Base-by-base conservation (phyloP, 179 eudicot species). In the Beta corolliflora region DNA sequence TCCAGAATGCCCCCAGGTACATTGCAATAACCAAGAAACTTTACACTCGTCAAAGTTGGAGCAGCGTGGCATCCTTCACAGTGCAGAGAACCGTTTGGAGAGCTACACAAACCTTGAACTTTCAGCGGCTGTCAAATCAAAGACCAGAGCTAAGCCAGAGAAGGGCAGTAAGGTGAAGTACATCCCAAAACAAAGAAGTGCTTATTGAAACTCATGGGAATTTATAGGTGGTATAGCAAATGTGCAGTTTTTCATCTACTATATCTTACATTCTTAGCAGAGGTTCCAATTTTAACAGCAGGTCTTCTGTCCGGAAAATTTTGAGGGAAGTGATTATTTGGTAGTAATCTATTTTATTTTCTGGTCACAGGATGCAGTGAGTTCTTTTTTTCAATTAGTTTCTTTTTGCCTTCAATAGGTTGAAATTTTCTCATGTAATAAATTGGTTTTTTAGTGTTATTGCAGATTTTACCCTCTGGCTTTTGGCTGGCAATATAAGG, bases 221-320 rank as follows among this genome's bases (percentile, higher is more conserved):
- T 77, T 67, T 66, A 61, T 60, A 69, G 74, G 64, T 64, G 82
- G 70, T 79, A 75, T 79, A 82, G 87, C 72, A 76, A 66, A 70
- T 85, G 87, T 85, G 87, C 81, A 85, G 85, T 76, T 77, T 73
- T 82, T 76, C 66, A 75, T 63, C 67, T 60, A 63, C 71, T 85
- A 77, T 61, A 83, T 82, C 69, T 79, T 75, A 76, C 87, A 78
- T 82, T 89, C 73, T 74, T 79, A 80, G 89, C 87, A 82, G 91
- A 87, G 87, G 86, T 91, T 84, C 88, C 84, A 84, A 81, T 88
- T 89, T 82, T 86, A 83, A 83, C 76, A 83, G 84, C 72, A 36
- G 91, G 90, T 87, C 91, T 87, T 91, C 90, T 86, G 91, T 85
- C 82, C 54, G 75, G 78, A 76, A 85, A 71, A 68, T 81, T 83